Percentiles rank a stretch among this genome's conserved stretches.
These are phyloP conservation scores for Aspergillus funiculosus DNA, from an alignment of 495 filamentous ascomycete species.

Conservation along the genomic window DNA sequence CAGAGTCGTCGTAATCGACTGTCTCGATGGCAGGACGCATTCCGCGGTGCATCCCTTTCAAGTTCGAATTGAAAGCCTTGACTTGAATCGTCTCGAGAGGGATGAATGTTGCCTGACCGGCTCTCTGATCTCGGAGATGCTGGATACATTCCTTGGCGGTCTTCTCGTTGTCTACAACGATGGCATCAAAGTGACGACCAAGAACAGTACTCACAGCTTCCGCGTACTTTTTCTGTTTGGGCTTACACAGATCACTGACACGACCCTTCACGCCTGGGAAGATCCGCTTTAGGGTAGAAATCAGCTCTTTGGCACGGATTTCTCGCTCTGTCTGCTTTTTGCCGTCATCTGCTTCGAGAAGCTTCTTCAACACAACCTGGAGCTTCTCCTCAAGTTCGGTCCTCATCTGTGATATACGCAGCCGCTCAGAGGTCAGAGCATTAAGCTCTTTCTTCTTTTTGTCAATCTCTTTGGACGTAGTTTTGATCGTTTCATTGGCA, in stretches of 20 bases:
- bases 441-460: conserved; percentile 88
- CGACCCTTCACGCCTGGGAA: conserved; percentile 89
- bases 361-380: conserved; percentile 66
- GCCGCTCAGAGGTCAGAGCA: conserved; percentile 74
- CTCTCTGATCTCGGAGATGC: conserved; percentile 83
- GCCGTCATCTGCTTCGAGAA: conserved; percentile 76
- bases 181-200: conserved; percentile 85
- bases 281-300: conserved; percentile 79
- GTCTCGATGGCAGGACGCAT: conserved; percentile 92
- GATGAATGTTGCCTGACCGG: conserved; percentile 83
- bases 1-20: conserved; percentile 81
- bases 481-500: conserved; percentile 54
- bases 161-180: conserved; percentile 96
- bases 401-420: conserved; percentile 67
- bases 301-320: conserved; percentile 64
- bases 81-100: conserved; percentile 96
- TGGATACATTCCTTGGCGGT: conserved; percentile 90
- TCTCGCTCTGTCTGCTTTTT: conserved; percentile 81
- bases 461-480: conserved; percentile 70
- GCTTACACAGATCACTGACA: conserved; percentile 86
- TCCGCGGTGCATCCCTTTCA: conserved; percentile 81
- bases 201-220: conserved; percentile 89
- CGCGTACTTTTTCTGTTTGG: conserved; percentile 92
- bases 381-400: conserved; percentile 91
- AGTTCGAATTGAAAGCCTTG: conserved; percentile 74